Conservation (phyloP, 768 basidiomycete species). For the Lactifluus volemus region DNA sequence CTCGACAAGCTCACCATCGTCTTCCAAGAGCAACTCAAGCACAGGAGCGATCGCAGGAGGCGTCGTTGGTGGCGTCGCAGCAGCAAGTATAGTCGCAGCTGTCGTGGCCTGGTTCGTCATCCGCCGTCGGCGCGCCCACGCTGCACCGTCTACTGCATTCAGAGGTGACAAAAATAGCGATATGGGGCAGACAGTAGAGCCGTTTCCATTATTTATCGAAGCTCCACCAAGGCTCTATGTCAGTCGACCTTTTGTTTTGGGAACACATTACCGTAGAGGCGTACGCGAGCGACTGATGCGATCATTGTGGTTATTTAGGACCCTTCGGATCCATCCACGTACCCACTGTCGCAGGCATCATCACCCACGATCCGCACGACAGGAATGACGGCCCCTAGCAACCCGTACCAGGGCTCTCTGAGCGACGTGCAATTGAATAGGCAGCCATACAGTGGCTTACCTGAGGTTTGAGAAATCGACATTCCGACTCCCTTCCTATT, state of each 20-base stretch:
- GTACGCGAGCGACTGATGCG: not conserved
- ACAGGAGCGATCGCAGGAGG: constrained; percentile 61
- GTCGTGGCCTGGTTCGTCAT: constrained; percentile 33
- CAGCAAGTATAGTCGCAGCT: constrained; percentile 34
- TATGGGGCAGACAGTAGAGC: not conserved
- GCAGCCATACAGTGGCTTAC: constrained; percentile 8
- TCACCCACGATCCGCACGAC: constrained; percentile 10
- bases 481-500: not conserved
- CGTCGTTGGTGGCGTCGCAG: constrained; percentile 46
- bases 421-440: not conserved
- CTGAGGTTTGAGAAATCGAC: constrained; percentile 9
- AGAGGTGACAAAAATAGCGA: not conserved
- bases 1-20: not conserved
- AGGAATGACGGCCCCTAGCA: not conserved
- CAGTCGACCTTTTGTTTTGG: not conserved
- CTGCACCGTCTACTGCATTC: constrained; percentile 19
- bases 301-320: constrained; percentile 3
- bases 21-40: constrained; percentile 20
- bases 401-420: not conserved
- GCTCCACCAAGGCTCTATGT: constrained; percentile 14
- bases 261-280: too few relatives aligned
- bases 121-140: constrained; percentile 24
- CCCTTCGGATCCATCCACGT: constrained; percentile 20
- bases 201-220: not conserved
- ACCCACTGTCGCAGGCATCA: not conserved